Evolutionary conservation across 2,329 filamentous ascomycete species (phyloP).

Genomic region (Arthrobotrys conoides): DNA sequence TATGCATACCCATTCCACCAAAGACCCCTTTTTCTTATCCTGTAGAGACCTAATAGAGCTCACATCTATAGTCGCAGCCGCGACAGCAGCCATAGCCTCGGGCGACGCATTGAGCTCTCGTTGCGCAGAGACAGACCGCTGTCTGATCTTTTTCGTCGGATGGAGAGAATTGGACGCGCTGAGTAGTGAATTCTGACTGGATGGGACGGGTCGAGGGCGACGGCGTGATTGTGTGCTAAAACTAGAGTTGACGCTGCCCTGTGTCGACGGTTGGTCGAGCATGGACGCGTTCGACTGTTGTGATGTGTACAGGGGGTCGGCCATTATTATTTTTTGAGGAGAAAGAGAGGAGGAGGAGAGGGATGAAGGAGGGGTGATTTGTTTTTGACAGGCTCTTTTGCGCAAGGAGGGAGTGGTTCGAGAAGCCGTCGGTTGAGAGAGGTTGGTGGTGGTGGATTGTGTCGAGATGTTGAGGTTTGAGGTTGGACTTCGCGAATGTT

Average conservation of each 20-base stretch:
- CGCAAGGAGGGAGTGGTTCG: conserved; percentile 33
- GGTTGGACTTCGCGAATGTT: conserved; percentile 47
- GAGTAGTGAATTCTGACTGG: conserved; percentile 49
- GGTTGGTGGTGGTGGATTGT: conserved; percentile 36
- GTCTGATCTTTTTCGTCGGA: conserved; percentile 49
- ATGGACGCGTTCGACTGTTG: conserved; percentile 61
- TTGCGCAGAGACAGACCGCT: conserved; percentile 56
- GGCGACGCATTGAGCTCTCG: conserved; percentile 55
- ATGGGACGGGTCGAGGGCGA: conserved; percentile 44
- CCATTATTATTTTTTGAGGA: conserved; percentile 43
- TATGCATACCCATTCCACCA: conserved; percentile 59
- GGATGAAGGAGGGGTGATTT: neutral
- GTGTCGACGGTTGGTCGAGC: conserved; percentile 54
- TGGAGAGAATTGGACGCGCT: conserved; percentile 55
- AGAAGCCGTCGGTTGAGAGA: conserved; percentile 17
- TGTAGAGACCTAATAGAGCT: conserved; percentile 58
- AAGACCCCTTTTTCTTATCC: conserved; percentile 58
- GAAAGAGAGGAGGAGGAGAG: conserved; percentile 2
- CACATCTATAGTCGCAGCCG: conserved; percentile 58
- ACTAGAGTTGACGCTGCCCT: conserved; percentile 41
- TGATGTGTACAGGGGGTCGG: conserved; percentile 46
- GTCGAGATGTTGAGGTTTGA: conserved; percentile 50
- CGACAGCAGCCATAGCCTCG: conserved; percentile 53
- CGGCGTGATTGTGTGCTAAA: conserved; percentile 56
- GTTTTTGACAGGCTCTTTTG: neutral